phyloP scores from a whole-genome alignment of 352 stramenopile genomes.

The Pythium grandisporangium region DNA sequence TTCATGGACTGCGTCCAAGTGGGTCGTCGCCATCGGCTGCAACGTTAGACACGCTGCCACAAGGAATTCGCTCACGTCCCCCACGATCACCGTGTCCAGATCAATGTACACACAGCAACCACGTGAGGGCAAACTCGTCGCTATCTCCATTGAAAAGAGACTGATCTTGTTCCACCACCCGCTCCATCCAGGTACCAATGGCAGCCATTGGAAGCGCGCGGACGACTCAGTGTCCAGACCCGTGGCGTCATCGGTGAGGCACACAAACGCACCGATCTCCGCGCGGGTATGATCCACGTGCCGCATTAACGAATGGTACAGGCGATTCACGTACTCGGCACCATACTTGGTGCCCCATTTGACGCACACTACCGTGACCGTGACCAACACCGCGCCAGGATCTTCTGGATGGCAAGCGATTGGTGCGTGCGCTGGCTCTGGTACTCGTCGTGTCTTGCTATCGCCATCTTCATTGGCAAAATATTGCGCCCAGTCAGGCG shows the following conservation, averaged over 20 bases:
- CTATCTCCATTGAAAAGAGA: conserved; percentile 30
- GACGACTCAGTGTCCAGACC: conserved; percentile 19
- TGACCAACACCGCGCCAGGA: background rate
- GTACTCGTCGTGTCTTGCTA: too few relatives aligned
- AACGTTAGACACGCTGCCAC: conserved; percentile 1
- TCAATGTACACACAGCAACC: conserved; percentile 48
- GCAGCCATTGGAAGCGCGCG: conserved; percentile 17
- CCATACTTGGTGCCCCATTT: conserved; percentile 84
- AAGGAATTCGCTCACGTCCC: conserved; percentile 19
- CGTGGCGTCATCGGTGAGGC: conserved; percentile 49
- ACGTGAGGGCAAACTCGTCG: conserved; percentile 2
- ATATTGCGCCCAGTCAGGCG: background rate
- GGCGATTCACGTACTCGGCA: conserved; percentile 75
- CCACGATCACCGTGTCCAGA: conserved; percentile 68
- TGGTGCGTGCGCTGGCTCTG: too few relatives aligned
- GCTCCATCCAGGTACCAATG: conserved; percentile 21
- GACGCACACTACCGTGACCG: conserved; percentile 59
- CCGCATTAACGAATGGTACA: conserved; percentile 30
- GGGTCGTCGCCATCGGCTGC: too few relatives aligned
- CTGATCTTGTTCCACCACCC: conserved; percentile 83
- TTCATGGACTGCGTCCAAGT: too few relatives aligned
- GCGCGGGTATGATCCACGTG: conserved; percentile 8
- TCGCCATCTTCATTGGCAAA: background rate
- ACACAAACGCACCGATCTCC: conserved; percentile 43
- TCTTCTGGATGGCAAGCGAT: too few relatives aligned